Base-by-base conservation (phyloP, 2,329 filamentous ascomycete genomes). In the Phaeosphaeria sp. region DNA sequence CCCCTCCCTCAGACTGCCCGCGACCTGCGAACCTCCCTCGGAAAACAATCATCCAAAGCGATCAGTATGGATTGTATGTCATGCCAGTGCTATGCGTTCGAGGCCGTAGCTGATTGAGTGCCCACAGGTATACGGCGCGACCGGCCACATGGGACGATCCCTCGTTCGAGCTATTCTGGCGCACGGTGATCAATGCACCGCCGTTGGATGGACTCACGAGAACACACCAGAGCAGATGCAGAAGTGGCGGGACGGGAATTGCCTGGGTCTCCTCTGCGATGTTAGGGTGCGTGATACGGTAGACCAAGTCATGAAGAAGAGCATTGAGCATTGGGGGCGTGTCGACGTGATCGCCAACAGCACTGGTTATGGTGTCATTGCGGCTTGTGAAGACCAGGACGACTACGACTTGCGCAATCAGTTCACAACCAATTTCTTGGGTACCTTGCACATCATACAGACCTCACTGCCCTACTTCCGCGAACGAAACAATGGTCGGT, bases 381-480 rank as follows among this genome's bases (percentile, higher is more conserved):
- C 92, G 25, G 89, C 94, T 1, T 97, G 93, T 78, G 95, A 98
- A 79, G 95, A 98, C 78, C 95, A 98, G 80, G 93, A 97, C 76
- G 92, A 97, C 74, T 89, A 93, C 76, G 95, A 98, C 73, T 86
- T 98, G 66, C 90, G 93, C 57, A 94, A 96, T 71, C 95, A 98
- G 77, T 97, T 98, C 79, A 92, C 96, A 82, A 97, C 93, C 21
- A 99, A 99, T 78, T 97, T 97, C 78, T 94, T 96, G 83, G 95
- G 95, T 53, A 96, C 93, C 0, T 79, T 98, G 58, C 91, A 98
- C 78, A 97, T 99, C 68, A 90, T 98, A 58, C 93, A 97, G 75
- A 82, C 91, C 20, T 93, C 90, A 1, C 81, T 98, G 39, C 93
- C 93, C 0, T 92, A 96, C 79, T 96, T 98, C 68, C 88, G 94